A percentile compares a stretch with the other conserved stretches of the same genome.
phyloP scores from a whole-genome alignment of 2,329 filamentous ascomycete genomes.

The Chalaropsis thielavioides region DNA sequence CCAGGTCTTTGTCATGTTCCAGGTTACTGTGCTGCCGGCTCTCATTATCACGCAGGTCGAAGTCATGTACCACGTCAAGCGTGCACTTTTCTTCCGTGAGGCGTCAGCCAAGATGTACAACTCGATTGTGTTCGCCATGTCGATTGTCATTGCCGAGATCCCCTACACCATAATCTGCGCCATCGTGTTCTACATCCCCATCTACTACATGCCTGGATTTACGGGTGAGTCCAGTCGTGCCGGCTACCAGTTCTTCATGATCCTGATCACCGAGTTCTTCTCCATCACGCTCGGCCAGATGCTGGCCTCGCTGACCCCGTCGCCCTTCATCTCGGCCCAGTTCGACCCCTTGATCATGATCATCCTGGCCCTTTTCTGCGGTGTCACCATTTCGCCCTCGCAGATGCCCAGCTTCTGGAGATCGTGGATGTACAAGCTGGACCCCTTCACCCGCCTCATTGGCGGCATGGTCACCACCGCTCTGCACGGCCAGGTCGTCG shows the following conservation, averaged over 20 bases:
- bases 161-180: slow-evolving; percentile 73
- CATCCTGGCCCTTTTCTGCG: slow-evolving; percentile 73
- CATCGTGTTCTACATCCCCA: slow-evolving; percentile 62
- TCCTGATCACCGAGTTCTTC: slow-evolving; percentile 73
- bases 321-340: slow-evolving; percentile 62
- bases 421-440: slow-evolving; percentile 66
- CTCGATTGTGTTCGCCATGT: slow-evolving; percentile 60
- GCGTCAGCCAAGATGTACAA: slow-evolving; percentile 76
- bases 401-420: slow-evolving; percentile 70
- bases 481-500: slow-evolving; percentile 49
- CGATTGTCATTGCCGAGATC: slow-evolving; percentile 70
- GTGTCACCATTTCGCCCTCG: slow-evolving; percentile 64
- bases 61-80: slow-evolving; percentile 61
- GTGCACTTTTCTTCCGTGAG: slow-evolving; percentile 76
- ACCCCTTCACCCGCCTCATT: slow-evolving; percentile 72
- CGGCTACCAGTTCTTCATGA: slow-evolving; percentile 76
- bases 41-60: slow-evolving; percentile 75
- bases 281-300: slow-evolving; percentile 66
- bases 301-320: slow-evolving; percentile 62
- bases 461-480: slow-evolving; percentile 67
- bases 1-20: slow-evolving; percentile 81
- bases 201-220: slow-evolving; percentile 77
- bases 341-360: slow-evolving; percentile 74
- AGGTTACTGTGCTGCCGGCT: slow-evolving; percentile 69
- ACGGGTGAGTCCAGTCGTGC: slow-evolving; percentile 47